Evolutionary conservation across 1,284 basidiomycete genomes (phyloP).

Genomic region (Paramarasmius palmivorus): DNA sequence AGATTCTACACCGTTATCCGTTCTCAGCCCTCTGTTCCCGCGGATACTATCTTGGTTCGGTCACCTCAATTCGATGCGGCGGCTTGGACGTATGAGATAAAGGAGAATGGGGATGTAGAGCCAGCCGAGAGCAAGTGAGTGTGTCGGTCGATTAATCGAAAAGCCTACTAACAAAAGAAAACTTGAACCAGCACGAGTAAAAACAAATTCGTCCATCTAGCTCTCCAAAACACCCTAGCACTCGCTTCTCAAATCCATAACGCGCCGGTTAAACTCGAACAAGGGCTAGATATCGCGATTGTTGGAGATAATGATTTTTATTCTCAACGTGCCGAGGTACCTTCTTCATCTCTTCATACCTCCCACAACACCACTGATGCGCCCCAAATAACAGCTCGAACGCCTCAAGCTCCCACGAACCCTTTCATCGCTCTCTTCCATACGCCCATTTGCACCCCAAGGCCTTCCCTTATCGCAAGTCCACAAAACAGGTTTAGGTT

Average conservation of each 20-base stretch:
- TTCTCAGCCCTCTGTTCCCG: constrained; percentile 22
- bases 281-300: constrained; percentile 76
- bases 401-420: constrained; percentile 61
- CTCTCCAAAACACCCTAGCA: constrained; percentile 76
- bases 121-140: constrained; percentile 43
- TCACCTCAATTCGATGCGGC: constrained; percentile 91
- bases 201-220: constrained; percentile 93
- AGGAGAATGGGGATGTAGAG: constrained; percentile 45
- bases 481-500: constrained; percentile 98
- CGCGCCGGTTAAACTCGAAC: constrained; percentile 46
- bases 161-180: too few relatives aligned
- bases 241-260: constrained; percentile 52
- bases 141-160: constrained; percentile 1
- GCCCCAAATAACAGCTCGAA: constrained; percentile 62
- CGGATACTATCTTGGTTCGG: constrained; percentile 67
- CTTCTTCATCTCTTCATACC: constrained; percentile 6
- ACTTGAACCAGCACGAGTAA: constrained; percentile 47
- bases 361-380: constrained; percentile 11
- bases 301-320: constrained; percentile 98
- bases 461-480: constrained; percentile 74
- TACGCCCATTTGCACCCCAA: constrained; percentile 78
- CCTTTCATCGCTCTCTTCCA: constrained; percentile 58
- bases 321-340: constrained; percentile 85
- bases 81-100: constrained; percentile 74
- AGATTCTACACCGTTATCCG: constrained; percentile 85